phyloP scores from a whole-genome alignment of 2,329 filamentous ascomycete genomes.

The Diplodia mutila region DNA sequence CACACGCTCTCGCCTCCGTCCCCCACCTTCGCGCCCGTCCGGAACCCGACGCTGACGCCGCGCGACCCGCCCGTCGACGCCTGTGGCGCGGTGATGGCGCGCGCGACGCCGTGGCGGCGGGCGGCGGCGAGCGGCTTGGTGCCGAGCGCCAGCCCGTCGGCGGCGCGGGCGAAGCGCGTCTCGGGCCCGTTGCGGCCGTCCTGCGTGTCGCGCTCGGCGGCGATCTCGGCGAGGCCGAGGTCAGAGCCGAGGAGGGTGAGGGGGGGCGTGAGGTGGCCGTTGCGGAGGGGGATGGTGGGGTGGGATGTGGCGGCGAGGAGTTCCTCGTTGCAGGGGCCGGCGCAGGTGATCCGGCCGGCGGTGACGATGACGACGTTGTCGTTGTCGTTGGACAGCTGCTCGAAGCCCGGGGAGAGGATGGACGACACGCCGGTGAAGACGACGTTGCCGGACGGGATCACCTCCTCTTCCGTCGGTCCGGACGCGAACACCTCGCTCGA shows the following conservation, averaged over 20 bases:
- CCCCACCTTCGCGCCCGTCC: too few relatives aligned
- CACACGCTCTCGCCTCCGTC: constrained; percentile 46
- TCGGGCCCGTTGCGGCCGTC: constrained; percentile 54
- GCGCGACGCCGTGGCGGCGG: constrained; percentile 44
- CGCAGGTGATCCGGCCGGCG: constrained; percentile 59
- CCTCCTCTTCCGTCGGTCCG: constrained; percentile 35
- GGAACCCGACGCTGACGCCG: constrained; percentile 45
- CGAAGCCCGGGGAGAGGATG: constrained; percentile 54
- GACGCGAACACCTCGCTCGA: too few relatives aligned
- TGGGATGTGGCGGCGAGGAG: constrained; percentile 43
- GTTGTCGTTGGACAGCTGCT: constrained; percentile 31
- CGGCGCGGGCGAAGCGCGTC: constrained; percentile 59
- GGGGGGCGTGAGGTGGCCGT: constrained; percentile 64
- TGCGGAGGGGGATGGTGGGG: constrained; percentile 53
- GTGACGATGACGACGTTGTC: constrained; percentile 56
- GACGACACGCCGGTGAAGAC: constrained; percentile 62
- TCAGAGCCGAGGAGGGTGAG: constrained; percentile 65
- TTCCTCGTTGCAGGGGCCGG: constrained; percentile 58
- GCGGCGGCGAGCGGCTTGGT: constrained; percentile 45
- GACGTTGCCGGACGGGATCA: constrained; percentile 41
- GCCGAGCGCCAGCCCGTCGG: constrained; percentile 50
- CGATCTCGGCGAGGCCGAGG: constrained; percentile 67
- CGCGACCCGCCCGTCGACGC: constrained; percentile 36
- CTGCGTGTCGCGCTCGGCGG: constrained; percentile 56
- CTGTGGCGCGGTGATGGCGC: constrained; percentile 44